A percentile compares a stretch with the other conserved stretches of the same genome.
These are phyloP conservation scores for Tausonia pullulans DNA, from an alignment of 1,284 basidiomycete genomes.

Conservation along the genomic window DNA sequence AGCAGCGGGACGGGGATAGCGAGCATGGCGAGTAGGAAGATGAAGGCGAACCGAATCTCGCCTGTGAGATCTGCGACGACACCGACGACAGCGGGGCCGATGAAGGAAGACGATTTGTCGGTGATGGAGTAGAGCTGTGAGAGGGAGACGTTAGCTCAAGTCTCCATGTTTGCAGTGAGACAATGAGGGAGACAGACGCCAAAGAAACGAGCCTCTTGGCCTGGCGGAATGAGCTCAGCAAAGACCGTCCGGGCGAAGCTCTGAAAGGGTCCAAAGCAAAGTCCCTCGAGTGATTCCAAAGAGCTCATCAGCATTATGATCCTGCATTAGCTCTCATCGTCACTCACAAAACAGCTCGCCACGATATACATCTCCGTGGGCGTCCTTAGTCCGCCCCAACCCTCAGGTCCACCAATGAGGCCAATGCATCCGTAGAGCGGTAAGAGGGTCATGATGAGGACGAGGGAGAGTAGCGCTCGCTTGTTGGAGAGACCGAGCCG, in stretches of 20 bases:
- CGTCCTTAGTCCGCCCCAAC: constrained; percentile 61
- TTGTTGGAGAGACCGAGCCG: constrained; percentile 53
- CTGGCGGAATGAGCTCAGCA: constrained; percentile 60
- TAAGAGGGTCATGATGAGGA: constrained; percentile 54
- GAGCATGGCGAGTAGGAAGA: constrained; percentile 71
- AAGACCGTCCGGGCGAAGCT: constrained; percentile 55
- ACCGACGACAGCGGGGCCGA: constrained; percentile 52
- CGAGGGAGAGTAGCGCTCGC: constrained; percentile 52
- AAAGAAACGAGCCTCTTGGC: constrained; percentile 48
- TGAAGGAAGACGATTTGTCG: constrained; percentile 43
- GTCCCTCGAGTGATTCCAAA: too few relatives aligned
- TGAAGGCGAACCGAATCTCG: constrained; percentile 78
- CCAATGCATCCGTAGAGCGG: constrained; percentile 55
- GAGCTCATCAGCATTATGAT: too few relatives aligned
- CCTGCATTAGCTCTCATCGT: too few relatives aligned
- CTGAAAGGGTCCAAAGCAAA: constrained; percentile 13
- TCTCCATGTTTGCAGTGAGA: constrained; percentile 44
- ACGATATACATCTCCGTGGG: constrained; percentile 72
- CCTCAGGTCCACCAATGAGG: constrained; percentile 24
- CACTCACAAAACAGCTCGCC: constrained; percentile 54
- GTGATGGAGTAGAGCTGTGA: constrained; percentile 73
- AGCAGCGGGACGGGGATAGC: constrained; percentile 68
- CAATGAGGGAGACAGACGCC: constrained; percentile 24
- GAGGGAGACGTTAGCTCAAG: constrained; percentile 56
- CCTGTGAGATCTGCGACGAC: constrained; percentile 73